Evolutionary conservation across 2,329 filamentous ascomycete genomes (phyloP).

Genomic region (Mollisia scopiformis): DNA sequence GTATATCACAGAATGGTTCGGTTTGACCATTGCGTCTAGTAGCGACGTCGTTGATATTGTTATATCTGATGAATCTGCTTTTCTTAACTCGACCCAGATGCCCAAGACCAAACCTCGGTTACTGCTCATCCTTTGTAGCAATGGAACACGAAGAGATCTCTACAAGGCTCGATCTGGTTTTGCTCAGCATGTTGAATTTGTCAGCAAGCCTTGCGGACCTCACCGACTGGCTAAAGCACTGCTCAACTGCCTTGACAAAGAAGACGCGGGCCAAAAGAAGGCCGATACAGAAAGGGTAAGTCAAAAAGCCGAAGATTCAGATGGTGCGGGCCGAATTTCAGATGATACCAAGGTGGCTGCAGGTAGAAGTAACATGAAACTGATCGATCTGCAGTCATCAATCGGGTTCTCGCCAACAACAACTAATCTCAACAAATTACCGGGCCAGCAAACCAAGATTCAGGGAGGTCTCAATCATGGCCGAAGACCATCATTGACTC

Average conservation of each 20-base stretch:
- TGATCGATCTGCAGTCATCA: conserved; percentile 26
- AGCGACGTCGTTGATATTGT: conserved; percentile 19
- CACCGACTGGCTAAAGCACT: conserved; percentile 31
- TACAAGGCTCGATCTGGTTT: conserved; percentile 15
- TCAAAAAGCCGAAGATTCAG: conserved; percentile 5
- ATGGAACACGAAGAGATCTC: conserved; percentile 20
- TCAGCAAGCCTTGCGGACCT: conserved; percentile 30
- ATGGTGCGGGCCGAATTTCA: not conserved
- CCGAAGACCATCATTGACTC: not conserved
- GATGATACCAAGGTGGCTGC: conserved; percentile 16
- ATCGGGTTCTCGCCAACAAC: conserved; percentile 27
- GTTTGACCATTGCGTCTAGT: conserved; percentile 12
- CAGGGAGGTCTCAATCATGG: not conserved
- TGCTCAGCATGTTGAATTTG: conserved; percentile 25
- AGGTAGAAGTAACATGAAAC: conserved; percentile 17
- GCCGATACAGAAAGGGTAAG: conserved; percentile 12
- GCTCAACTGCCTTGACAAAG: conserved; percentile 27
- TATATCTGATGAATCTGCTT: conserved; percentile 27
- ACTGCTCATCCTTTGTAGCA: conserved; percentile 27
- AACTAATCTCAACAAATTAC: conserved; percentile 6
- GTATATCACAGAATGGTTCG: conserved; percentile 28
- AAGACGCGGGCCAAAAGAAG: conserved; percentile 16
- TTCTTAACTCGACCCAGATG: conserved; percentile 3
- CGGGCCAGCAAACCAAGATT: not conserved
- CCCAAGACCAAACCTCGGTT: conserved; percentile 10